Conservation (phyloP, 345 rosid genomes). For the Excoecaria cochinchinensis region DNA sequence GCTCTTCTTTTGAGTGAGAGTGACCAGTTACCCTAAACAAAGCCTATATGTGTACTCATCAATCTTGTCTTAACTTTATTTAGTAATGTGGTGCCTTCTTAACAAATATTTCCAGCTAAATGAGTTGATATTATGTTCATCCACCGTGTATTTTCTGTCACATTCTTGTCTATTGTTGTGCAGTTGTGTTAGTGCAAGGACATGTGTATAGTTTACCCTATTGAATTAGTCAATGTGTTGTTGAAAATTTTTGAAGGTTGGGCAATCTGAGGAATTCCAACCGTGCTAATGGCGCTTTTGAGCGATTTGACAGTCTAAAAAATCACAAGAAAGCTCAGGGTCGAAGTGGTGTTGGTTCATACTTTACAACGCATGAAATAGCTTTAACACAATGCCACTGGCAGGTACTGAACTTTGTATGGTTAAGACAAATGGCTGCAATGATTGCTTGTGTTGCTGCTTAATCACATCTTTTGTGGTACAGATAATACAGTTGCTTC, state of each 20-base stretch:
- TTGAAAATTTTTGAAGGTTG: slow-evolving; percentile 48
- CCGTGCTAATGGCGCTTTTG: slow-evolving; percentile 30
- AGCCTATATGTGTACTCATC: background rate
- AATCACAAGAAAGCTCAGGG: slow-evolving; percentile 39
- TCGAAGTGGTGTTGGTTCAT: slow-evolving; percentile 61
- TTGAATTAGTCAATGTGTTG: slow-evolving; percentile 13
- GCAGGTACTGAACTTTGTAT: slow-evolving; percentile 56
- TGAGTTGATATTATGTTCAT: background rate
- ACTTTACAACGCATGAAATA: slow-evolving; percentile 76
- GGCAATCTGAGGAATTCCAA: slow-evolving; percentile 44
- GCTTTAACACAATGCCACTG: slow-evolving; percentile 73
- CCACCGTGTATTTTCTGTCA: background rate
- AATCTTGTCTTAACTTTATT: background rate
- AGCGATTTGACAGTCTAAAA: slow-evolving; percentile 27
- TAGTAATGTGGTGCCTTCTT: background rate
- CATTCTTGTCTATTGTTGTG: background rate
- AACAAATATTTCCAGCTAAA: background rate
- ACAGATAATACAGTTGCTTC: slow-evolving; percentile 84
- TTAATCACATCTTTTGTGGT: slow-evolving; percentile 18
- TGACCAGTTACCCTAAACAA: background rate
- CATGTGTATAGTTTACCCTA: background rate
- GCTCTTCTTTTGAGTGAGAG: background rate
- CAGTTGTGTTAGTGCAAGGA: background rate
- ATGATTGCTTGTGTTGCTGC: slow-evolving; percentile 23
- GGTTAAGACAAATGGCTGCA: slow-evolving; percentile 14